These are phyloP conservation scores for Lachnellula hyalina DNA, from an alignment of 2,329 filamentous ascomycete species.

Conservation along the genomic window DNA sequence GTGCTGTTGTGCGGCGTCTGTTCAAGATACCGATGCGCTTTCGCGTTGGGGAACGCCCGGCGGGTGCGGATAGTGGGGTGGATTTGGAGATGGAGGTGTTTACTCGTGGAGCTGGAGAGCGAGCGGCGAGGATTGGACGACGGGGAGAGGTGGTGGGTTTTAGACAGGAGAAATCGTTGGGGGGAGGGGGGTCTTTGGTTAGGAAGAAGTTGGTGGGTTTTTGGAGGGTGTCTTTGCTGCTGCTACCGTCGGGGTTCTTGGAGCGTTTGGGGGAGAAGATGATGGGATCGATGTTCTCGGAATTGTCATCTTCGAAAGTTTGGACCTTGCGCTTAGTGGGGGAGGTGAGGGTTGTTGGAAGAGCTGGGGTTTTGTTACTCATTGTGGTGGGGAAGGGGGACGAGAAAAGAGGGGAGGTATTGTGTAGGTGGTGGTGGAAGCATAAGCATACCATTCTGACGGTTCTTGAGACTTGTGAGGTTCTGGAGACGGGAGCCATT, in stretches of 20 bases:
- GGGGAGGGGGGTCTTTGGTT: slow-evolving; percentile 30
- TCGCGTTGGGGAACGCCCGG: slow-evolving; percentile 74
- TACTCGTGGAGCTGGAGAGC: slow-evolving; percentile 45
- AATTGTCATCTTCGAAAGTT: slow-evolving; percentile 44
- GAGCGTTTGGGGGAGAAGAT: slow-evolving; percentile 51
- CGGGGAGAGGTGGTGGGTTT: slow-evolving; percentile 15
- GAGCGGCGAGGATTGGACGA: slow-evolving; percentile 45
- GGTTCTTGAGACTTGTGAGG: slow-evolving; percentile 71
- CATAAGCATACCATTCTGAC: slow-evolving; percentile 58
- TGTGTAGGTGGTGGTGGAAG: not conserved
- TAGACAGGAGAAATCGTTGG: slow-evolving; percentile 24
- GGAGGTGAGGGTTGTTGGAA: slow-evolving; percentile 15
- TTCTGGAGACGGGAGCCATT: slow-evolving; percentile 64
- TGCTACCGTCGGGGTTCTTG: slow-evolving; percentile 42
- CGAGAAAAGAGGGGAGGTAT: not conserved
- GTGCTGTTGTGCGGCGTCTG: slow-evolving; percentile 61
- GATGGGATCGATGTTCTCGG: slow-evolving; percentile 57
- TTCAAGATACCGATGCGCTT: slow-evolving; percentile 66
- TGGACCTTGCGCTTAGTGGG: slow-evolving; percentile 55
- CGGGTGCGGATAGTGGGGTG: slow-evolving; percentile 59
- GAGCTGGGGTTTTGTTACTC: slow-evolving; percentile 19
- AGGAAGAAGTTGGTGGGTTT: slow-evolving; percentile 32
- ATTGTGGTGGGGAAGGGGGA: slow-evolving; percentile 29
- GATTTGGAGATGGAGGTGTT: slow-evolving; percentile 42
- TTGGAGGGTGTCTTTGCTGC: slow-evolving; percentile 23